These are phyloP conservation scores for Talaromyces borbonicus DNA, from an alignment of 495 filamentous ascomycete species.

Conservation along the genomic window DNA sequence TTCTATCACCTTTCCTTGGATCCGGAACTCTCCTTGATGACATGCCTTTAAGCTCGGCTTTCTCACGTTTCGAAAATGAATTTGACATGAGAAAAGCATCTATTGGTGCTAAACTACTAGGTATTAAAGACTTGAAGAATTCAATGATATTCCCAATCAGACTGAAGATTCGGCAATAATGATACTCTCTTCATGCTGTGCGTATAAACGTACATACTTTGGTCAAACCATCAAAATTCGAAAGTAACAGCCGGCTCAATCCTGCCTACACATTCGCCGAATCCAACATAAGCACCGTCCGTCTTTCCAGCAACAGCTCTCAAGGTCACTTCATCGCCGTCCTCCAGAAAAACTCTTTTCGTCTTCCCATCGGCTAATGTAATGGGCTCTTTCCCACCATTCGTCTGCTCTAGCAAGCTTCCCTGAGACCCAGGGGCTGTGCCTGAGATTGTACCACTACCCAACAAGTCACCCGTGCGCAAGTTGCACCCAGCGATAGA, in stretches of 20 bases:
- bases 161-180: too few species aligned
- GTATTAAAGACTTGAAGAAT: too few species aligned
- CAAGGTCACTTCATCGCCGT: conserved; percentile 72
- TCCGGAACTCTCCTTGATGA: too few species aligned
- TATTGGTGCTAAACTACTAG: too few species aligned
- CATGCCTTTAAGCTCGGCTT: background rate
- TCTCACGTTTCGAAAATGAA: too few species aligned
- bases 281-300: conserved; percentile 56
- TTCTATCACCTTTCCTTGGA: background rate
- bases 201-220: background rate
- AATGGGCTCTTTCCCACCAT: conserved; percentile 54
- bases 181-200: too few species aligned
- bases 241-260: conserved; percentile 36
- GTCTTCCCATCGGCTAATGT: conserved; percentile 55
- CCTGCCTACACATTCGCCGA: conserved; percentile 58
- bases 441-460: conserved; percentile 85
- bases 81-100: too few species aligned
- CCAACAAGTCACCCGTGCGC: conserved; percentile 73
- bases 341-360: conserved; percentile 66
- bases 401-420: conserved; percentile 72
- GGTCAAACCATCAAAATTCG: background rate
- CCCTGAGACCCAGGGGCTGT: conserved; percentile 50
- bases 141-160: too few species aligned
- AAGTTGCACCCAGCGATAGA: conserved; percentile 77
- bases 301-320: conserved; percentile 53